phyloP scores from a whole-genome alignment of 1,139 yeast species.

The Fermentozyma sake region DNA sequence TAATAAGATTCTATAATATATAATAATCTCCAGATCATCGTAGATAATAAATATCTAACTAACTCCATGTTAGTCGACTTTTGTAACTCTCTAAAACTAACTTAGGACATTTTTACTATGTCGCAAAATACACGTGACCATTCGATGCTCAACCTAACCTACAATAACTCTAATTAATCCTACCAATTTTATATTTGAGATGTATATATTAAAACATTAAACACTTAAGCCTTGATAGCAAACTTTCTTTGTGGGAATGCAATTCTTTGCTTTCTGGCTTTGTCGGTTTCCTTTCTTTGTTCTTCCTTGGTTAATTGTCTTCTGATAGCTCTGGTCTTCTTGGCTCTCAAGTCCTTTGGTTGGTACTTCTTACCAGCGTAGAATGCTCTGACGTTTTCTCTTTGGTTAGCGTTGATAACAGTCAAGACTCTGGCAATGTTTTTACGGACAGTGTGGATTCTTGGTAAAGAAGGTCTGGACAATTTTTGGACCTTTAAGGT shows the following conservation, averaged over 20 bases:
- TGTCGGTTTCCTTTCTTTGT: conserved; percentile 75
- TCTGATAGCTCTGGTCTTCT: conserved; percentile 99
- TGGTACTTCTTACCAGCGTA: conserved; percentile 95
- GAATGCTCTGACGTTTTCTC: conserved; percentile 92
- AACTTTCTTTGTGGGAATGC: conserved; percentile 98
- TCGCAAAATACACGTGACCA: too few species aligned
- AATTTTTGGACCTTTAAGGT: conserved; percentile 94
- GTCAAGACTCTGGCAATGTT: conserved; percentile 98
- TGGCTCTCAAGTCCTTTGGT: conserved; percentile 99
- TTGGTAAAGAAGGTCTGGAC: conserved; percentile 88
- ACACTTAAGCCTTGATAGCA: conserved; percentile 93
- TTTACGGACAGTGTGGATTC: conserved; percentile 95
- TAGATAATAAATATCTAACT: too few species aligned
- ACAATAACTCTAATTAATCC: too few species aligned
- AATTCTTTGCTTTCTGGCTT: conserved; percentile 85
- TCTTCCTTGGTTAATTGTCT: conserved; percentile 90
- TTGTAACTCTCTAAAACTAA: too few species aligned
- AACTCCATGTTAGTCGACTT: too few species aligned
- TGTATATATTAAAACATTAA: background rate
- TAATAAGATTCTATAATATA: too few species aligned
- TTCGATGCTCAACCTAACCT: too few species aligned
- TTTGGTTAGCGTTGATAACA: conserved; percentile 93
- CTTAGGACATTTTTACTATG: too few species aligned
- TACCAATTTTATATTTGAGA: too few species aligned
- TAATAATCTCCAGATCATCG: too few species aligned